phyloP scores from a whole-genome alignment of 495 filamentous ascomycete species.

The Chaetomium fimeti region DNA sequence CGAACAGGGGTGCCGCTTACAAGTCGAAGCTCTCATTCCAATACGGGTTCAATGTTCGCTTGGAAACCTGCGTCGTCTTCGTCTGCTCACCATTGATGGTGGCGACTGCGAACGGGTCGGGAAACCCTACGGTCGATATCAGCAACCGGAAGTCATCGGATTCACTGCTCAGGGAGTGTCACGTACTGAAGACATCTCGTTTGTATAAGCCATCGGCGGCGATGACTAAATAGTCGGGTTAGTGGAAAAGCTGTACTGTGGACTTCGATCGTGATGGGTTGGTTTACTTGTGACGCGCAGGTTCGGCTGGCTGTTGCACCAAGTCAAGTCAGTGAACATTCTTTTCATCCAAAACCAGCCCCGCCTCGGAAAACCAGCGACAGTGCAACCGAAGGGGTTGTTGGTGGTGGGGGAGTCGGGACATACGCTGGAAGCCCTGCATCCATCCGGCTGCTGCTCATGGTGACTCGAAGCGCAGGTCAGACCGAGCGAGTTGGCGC shows the following conservation, averaged over 20 bases:
- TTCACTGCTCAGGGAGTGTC: not conserved
- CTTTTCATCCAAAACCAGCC: not conserved
- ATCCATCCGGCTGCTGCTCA: slow-evolving; percentile 36
- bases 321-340: slow-evolving; percentile 24
- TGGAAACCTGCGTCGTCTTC: slow-evolving; percentile 90
- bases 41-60: slow-evolving; percentile 95
- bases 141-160: slow-evolving; percentile 20
- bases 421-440: slow-evolving; percentile 37
- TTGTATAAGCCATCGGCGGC: slow-evolving; percentile 98
- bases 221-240: slow-evolving; percentile 66
- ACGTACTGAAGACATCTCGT: slow-evolving; percentile 95
- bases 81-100: slow-evolving; percentile 97
- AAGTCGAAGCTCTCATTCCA: slow-evolving; percentile 99
- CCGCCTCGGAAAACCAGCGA: slow-evolving; percentile 3
- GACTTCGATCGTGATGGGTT: slow-evolving; percentile 17
- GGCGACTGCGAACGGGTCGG: slow-evolving; percentile 96
- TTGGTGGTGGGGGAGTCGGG: not conserved
- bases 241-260: slow-evolving; percentile 2
- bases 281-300: slow-evolving; percentile 63
- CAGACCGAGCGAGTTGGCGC: slow-evolving; percentile 21
- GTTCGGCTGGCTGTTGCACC: slow-evolving; percentile 54
- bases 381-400: not conserved
- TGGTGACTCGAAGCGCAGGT: slow-evolving; percentile 26
- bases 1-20: slow-evolving; percentile 52
- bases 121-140: slow-evolving; percentile 67